Percentiles rank a stretch among this genome's conserved stretches.
These are phyloP conservation scores for Myxozyma neotropica DNA, from an alignment of 805 yeast species.

Conservation along the genomic window DNA sequence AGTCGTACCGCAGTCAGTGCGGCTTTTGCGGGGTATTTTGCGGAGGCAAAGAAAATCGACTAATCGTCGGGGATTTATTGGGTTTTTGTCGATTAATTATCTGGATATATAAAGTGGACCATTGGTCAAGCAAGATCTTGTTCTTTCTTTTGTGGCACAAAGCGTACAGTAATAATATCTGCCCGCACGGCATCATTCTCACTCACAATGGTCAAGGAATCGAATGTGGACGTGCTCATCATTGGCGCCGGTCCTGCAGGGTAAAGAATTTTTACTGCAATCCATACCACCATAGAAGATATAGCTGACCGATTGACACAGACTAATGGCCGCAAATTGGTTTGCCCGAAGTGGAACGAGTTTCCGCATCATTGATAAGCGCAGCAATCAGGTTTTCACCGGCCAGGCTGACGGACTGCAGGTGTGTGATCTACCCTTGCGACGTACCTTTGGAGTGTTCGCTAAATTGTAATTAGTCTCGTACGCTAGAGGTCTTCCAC, in stretches of 20 bases:
- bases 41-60: background rate
- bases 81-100: background rate
- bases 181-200: background rate
- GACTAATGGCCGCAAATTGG: slow-evolving; percentile 43
- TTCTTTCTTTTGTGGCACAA: too few relatives aligned
- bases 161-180: too few relatives aligned
- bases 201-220: slow-evolving; percentile 2
- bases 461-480: slow-evolving; percentile 26
- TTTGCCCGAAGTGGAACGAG: slow-evolving; percentile 36
- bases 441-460: too few relatives aligned
- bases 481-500: slow-evolving; percentile 42
- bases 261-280: background rate
- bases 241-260: slow-evolving; percentile 47
- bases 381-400: slow-evolving; percentile 38
- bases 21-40: background rate
- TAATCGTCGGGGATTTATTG: background rate
- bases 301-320: background rate
- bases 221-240: slow-evolving; percentile 40
- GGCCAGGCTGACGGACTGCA: slow-evolving; percentile 46
- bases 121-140: too few relatives aligned
- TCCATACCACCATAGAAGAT: background rate
- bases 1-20: background rate
- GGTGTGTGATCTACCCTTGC: background rate
- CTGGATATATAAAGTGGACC: background rate
- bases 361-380: slow-evolving; percentile 40